phyloP scores from a whole-genome alignment of 257 asterid genomes.

The Paulownia fortunei region DNA sequence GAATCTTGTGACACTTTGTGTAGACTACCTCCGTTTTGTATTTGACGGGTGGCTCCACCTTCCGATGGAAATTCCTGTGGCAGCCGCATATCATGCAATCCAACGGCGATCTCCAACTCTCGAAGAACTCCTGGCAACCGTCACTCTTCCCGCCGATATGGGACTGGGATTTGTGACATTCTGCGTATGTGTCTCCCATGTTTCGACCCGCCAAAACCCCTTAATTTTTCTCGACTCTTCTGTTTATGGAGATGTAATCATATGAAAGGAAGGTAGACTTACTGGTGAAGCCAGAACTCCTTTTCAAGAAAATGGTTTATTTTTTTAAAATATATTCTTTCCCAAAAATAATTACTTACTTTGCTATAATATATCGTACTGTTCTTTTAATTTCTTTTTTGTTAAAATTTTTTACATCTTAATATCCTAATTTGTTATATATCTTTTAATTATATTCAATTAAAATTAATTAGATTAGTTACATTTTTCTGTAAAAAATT shows the following conservation, averaged over 20 bases:
- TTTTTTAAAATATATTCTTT: too few relatives aligned
- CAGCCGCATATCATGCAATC: not conserved
- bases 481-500: too few relatives aligned
- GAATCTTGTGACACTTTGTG: constrained; percentile 25
- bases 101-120: not conserved
- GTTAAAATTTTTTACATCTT: too few relatives aligned
- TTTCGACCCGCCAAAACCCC: not conserved
- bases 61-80: constrained; percentile 14
- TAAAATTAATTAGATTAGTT: too few relatives aligned
- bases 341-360: too few relatives aligned
- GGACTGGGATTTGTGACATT: constrained; percentile 4
- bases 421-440: too few relatives aligned
- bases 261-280: not conserved
- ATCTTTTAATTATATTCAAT: too few relatives aligned
- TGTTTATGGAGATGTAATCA: not conserved
- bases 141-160: constrained; percentile 3
- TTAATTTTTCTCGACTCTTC: not conserved
- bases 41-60: not conserved
- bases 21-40: constrained; percentile 15
- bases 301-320: too few relatives aligned
- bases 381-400: too few relatives aligned
- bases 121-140: constrained; percentile 10
- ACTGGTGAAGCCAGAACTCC: not conserved
- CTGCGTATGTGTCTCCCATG: not conserved
- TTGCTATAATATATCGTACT: too few relatives aligned